Percentiles rank a stretch among this genome's conserved stretches.
Conservation (phyloP, 129 eudicot genomes). For the Escallonia rubra region DNA sequence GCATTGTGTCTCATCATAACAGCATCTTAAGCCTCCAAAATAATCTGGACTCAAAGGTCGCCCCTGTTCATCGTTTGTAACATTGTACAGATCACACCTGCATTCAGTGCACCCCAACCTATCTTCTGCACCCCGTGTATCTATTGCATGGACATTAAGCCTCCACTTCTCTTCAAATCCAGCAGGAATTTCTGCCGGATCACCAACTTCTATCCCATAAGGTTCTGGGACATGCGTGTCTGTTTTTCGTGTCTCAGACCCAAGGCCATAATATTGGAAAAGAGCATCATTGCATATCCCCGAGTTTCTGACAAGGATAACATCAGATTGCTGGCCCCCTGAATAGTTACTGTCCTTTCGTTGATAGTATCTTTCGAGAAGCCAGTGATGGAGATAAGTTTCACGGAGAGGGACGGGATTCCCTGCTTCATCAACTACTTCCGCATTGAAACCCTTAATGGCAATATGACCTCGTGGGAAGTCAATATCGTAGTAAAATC, state of each 20-base stretch:
- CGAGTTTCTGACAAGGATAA: conserved; percentile 29
- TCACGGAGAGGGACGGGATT: conserved; percentile 54
- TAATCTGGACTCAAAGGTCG: conserved; percentile 42
- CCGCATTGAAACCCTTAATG: conserved; percentile 54
- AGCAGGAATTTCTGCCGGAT: conserved; percentile 8
- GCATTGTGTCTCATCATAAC: conserved; percentile 66
- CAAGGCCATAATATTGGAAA: conserved; percentile 63
- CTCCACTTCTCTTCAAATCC: conserved; percentile 28
- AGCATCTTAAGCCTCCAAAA: conserved; percentile 71
- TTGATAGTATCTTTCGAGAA: conserved; percentile 42
- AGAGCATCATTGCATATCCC: conserved; percentile 49
- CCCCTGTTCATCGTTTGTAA: conserved; percentile 48
- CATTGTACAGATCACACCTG: conserved; percentile 61
- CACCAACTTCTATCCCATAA: conserved; percentile 83
- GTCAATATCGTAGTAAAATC: conserved; percentile 42
- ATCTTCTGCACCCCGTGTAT: conserved; percentile 17
- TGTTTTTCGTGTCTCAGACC: conserved; percentile 79
- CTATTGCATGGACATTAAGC: conserved; percentile 22
- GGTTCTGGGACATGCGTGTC: conserved; percentile 66
- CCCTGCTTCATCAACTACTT: conserved; percentile 69
- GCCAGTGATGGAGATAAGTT: conserved; percentile 72
- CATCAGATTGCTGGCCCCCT: conserved; percentile 36
- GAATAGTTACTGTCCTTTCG: conserved; percentile 8
- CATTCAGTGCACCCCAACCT: conserved; percentile 24
- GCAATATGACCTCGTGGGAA: conserved; percentile 69